These are phyloP conservation scores for Apiotrichum laibachii DNA, from an alignment of 1,284 basidiomycete genomes.

Conservation along the genomic window DNA sequence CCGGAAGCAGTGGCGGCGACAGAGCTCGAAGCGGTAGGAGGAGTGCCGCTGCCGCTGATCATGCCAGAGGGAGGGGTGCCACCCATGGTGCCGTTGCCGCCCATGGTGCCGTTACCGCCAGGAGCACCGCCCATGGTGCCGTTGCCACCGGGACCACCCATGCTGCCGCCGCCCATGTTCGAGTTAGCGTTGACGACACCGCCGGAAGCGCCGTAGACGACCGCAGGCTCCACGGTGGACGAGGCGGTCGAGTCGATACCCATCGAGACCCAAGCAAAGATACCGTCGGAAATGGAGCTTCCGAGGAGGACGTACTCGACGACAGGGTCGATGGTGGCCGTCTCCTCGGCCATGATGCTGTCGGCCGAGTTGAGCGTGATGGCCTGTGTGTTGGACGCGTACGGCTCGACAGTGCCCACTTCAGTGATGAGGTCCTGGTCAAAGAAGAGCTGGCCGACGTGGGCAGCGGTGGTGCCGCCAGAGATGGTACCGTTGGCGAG, in stretches of 20 bases:
- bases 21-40: too few species aligned
- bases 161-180: constrained; percentile 1
- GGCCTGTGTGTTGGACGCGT: constrained; percentile 40
- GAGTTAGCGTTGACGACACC: constrained; percentile 16
- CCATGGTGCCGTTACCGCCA: constrained; percentile 1
- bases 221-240: constrained; percentile 12
- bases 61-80: neutral
- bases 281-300: constrained; percentile 20
- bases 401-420: constrained; percentile 49
- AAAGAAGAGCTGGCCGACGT: constrained; percentile 55
- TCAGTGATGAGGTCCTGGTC: constrained; percentile 50
- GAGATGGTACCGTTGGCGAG: constrained; percentile 43
- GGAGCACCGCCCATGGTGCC: neutral
- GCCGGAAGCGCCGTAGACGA: constrained; percentile 12
- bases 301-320: constrained; percentile 26
- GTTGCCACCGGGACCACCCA: neutral
- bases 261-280: constrained; percentile 26
- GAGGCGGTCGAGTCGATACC: constrained; percentile 18
- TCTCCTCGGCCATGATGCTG: constrained; percentile 18
- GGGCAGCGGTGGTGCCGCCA: constrained; percentile 37
- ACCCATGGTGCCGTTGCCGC: neutral
- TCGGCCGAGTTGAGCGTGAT: constrained; percentile 19
- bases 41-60: too few species aligned
- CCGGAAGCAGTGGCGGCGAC: too few species aligned
- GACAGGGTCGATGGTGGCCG: constrained; percentile 23